Conservation (phyloP, 1,284 basidiomycete genomes). For the Puccinia coronata region DNA sequence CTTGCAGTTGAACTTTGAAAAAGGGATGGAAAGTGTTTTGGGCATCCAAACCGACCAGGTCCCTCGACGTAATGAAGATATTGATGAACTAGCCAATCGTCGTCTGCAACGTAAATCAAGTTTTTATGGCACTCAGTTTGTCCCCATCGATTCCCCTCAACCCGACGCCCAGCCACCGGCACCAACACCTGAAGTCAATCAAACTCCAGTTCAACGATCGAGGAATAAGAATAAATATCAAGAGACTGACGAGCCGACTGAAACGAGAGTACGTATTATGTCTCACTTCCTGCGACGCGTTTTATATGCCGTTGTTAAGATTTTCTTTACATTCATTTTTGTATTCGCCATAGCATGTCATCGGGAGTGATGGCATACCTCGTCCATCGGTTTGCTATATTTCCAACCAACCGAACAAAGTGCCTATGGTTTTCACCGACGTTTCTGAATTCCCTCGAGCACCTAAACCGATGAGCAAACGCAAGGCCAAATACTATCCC, state of each 20-base stretch:
- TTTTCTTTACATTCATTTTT: background rate
- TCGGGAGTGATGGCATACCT: conserved; percentile 32
- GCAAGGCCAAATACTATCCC: conserved; percentile 39
- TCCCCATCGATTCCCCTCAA: conserved; percentile 40
- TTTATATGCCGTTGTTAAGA: background rate
- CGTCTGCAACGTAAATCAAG: conserved; percentile 21
- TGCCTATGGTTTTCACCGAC: conserved; percentile 44
- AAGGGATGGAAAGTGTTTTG: conserved; percentile 43
- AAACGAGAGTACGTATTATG: conserved; percentile 20
- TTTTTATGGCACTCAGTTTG: conserved; percentile 46
- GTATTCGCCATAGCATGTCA: conserved; percentile 27
- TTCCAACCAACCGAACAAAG: conserved; percentile 18
- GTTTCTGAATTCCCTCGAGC: conserved; percentile 45
- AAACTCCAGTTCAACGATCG: background rate
- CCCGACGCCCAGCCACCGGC: background rate
- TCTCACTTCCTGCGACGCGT: background rate
- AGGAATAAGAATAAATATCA: conserved; percentile 23
- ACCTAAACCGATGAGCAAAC: conserved; percentile 41
- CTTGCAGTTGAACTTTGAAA: conserved; percentile 45
- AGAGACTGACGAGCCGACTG: conserved; percentile 29
- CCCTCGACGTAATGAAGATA: conserved; percentile 22
- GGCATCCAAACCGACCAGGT: conserved; percentile 25
- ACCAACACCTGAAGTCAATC: background rate
- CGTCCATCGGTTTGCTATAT: conserved; percentile 36
- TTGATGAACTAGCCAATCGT: conserved; percentile 31